Conservation (phyloP, 2,329 filamentous ascomycete genomes). For the Xylariomycetidae sp. region DNA sequence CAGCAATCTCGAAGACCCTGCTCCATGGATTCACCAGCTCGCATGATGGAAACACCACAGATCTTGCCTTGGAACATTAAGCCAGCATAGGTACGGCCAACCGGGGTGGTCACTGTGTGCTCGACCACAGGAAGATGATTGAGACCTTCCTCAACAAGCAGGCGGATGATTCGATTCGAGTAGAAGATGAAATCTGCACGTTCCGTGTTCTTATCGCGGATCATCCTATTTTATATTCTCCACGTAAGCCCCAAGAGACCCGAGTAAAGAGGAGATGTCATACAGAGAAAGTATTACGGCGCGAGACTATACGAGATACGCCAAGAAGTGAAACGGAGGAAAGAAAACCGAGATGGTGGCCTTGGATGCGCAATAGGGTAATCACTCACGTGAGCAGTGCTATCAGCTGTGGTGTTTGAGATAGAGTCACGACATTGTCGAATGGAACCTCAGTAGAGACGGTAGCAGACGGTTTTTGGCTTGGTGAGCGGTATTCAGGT, state of each 20-base stretch:
- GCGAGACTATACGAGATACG: too few species aligned
- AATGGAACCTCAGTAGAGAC: constrained; percentile 78
- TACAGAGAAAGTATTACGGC: too few species aligned
- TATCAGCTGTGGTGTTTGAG: constrained; percentile 95
- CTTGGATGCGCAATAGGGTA: constrained; percentile 12
- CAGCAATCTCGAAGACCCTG: constrained; percentile 95
- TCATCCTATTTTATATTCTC: constrained; percentile 76
- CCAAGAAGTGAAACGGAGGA: background rate
- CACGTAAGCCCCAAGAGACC: too few species aligned
- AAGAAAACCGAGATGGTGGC: constrained; percentile 1
- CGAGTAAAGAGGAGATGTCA: too few species aligned
- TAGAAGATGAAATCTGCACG: constrained; percentile 99
- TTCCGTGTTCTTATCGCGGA: constrained; percentile 83
- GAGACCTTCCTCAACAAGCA: constrained; percentile 93
- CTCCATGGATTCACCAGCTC: constrained; percentile 97
- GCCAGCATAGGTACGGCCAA: constrained; percentile 81
- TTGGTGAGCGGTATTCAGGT: constrained; percentile 70
- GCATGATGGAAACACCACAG: constrained; percentile 97
- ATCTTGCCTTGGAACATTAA: constrained; percentile 98
- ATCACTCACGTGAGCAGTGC: constrained; percentile 86
- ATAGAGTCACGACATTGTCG: constrained; percentile 83
- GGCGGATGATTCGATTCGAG: constrained; percentile 94
- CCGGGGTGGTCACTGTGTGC: constrained; percentile 84
- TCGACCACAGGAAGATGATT: constrained; percentile 93
- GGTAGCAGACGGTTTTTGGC: constrained; percentile 79